These are phyloP conservation scores for Aspergillus sparsus DNA, from an alignment of 495 filamentous ascomycete genomes.

Conservation along the genomic window DNA sequence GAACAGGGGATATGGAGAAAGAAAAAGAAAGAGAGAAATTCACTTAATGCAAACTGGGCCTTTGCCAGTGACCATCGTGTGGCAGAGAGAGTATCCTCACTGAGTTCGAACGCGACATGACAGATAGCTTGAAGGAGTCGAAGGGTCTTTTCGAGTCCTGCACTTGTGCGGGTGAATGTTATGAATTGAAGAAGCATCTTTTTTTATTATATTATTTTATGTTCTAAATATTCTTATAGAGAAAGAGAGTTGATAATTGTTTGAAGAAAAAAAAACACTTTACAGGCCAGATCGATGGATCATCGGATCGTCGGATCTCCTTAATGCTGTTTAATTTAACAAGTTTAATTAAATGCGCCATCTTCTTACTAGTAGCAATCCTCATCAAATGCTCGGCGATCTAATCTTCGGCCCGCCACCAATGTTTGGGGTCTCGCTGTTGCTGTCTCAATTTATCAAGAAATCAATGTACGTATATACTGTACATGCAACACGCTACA, in stretches of 20 bases:
- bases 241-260: not conserved
- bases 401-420: too few relatives aligned
- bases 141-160: slow-evolving; percentile 63
- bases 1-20: not conserved
- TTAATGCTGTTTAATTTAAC: too few relatives aligned
- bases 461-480: too few relatives aligned
- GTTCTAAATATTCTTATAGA: slow-evolving; percentile 8
- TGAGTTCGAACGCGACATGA: slow-evolving; percentile 49
- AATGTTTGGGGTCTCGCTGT: too few relatives aligned
- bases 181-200: slow-evolving; percentile 33
- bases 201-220: not conserved
- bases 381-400: too few relatives aligned
- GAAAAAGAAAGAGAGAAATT: slow-evolving; percentile 11
- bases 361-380: too few relatives aligned
- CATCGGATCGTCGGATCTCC: too few relatives aligned
- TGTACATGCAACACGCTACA: too few relatives aligned
- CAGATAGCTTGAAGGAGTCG: slow-evolving; percentile 59
- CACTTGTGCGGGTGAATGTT: slow-evolving; percentile 37
- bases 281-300: too few relatives aligned
- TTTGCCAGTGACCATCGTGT: slow-evolving; percentile 33
- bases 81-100: slow-evolving; percentile 27
- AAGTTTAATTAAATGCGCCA: too few relatives aligned
- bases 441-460: too few relatives aligned
- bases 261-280: not conserved
- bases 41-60: slow-evolving; percentile 39